Evolutionary conservation across 2,329 filamentous ascomycete genomes (phyloP), one percentile per base, ranked within the genome.

Genomic region (Aaosphaeria pasadenensis): DNA sequence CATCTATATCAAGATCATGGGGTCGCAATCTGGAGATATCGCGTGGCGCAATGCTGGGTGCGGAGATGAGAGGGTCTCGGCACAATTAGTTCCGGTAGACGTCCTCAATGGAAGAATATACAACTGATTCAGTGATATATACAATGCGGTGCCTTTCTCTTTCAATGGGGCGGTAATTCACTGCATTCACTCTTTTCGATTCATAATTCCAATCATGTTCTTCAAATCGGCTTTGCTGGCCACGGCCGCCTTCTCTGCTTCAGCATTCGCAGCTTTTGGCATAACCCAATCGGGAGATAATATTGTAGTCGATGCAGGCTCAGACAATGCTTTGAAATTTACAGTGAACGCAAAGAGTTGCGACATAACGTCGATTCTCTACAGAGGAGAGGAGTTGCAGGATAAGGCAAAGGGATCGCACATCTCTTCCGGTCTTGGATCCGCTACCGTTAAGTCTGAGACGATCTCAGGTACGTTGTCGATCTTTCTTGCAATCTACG

Each of bases 341-440:
- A 66, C 64, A 6, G 65, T 71, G 11, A 60, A 65, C 30, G 52
- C 75, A 42, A 72, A 71, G 11, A 84, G 71, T 61, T 85, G 83
- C 55, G 84, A 86, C 55, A 82, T 87, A 63, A 84, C 77, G 11
- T 85, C 82, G 0, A 80, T 87, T 63, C 76, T 77, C 46, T 86
- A 77, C 60, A 77, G 79, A 28, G 78, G 80, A 50, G 74, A 75
- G 39, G 80, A 87, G 60, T 74, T 83, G 6, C 84, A 86, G 64
- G 80, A 81, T 55, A 52, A 67, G 5, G 64, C 66, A 42, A 74
- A 74, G 41, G 74, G 73, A 28, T 79, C 77, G n/a, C 82, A 85
- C 47, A 80, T 85, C 48, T 71, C 72, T 29, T 84, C 81, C 11
- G 82, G 82, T 7, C 73, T 85, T 1, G 82, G 81, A n/a, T 74